Base-by-base conservation (phyloP, 768 basidiomycete genomes). In the Xerocomellus intermedius region DNA sequence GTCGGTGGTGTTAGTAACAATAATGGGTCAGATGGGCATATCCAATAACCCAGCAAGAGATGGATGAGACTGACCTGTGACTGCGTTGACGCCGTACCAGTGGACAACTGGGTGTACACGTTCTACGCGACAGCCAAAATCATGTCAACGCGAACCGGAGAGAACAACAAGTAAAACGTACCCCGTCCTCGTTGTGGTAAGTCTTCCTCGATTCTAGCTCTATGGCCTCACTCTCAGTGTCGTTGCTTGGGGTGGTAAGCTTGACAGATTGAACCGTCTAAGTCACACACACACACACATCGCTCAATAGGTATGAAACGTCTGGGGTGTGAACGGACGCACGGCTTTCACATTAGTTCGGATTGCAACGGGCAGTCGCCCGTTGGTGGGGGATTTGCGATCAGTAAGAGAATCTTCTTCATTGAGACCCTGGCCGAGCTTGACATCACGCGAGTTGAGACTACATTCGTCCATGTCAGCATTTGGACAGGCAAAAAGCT, bases 381-480 rank as follows among this genome's bases (percentile, higher is more conserved):
- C 24, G n/a, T 26, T 35, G 4, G 38, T n/a, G 4, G 44, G n/a
- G 0, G 30, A 26, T 14, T 58, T 54, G 22, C 43, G 64, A 30
- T 55, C 52, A 0, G 41, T 36, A 0, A 56, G 16, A 10, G 66
- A 58, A 1, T 61, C 64, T 45, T 70, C 69, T 50, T 67, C 64
- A 6, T 70, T 54, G n/a, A 67, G 3, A 35, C 69, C 69, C 0
- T 50, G 48, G 0, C 69, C 70, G 0, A 33, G 43, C 17, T 21
- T 51, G 3, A 57, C 45, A 9, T 61, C 45, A 10, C 69, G 70
- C 26, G 47, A 50, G 21, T 67, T 70, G n/a, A 70, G 67, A 8
- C 70, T 70, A 22, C 8, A 32, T 37, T 26, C 17, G 8, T 35
- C n/a, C 30, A 38, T 32, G 21, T 68, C 36, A 63, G 37, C 19